These are phyloP conservation scores for Achlya hypogyna DNA, from an alignment of 352 stramenopile genomes.

Conservation along the genomic window DNA sequence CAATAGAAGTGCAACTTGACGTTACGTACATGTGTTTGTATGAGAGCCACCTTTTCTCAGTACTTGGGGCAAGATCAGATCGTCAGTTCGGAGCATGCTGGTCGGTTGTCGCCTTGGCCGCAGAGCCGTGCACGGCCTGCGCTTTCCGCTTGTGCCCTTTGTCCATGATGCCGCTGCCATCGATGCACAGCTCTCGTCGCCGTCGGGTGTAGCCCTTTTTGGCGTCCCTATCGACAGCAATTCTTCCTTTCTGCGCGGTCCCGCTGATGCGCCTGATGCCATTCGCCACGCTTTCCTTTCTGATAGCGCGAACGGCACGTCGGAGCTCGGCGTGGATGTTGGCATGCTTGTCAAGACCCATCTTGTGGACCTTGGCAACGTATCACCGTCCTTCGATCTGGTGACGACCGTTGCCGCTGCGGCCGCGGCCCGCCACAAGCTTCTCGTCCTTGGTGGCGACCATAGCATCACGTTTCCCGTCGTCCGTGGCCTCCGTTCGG, in stretches of 20 bases:
- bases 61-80: background rate
- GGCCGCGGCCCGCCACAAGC: background rate
- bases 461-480: slow-evolving; percentile 21
- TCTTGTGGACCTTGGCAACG: background rate
- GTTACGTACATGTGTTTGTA: background rate
- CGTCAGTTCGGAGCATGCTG: background rate
- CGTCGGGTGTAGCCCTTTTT: background rate
- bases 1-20: background rate
- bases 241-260: background rate
- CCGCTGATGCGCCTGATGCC: background rate
- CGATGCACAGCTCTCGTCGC: background rate
- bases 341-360: background rate
- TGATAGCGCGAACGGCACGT: background rate
- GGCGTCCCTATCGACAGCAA: slow-evolving; percentile 1
- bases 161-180: background rate
- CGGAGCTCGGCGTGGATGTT: background rate
- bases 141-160: background rate
- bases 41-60: background rate
- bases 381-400: background rate
- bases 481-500: background rate
- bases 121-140: background rate
- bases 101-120: background rate
- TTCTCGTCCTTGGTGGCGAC: slow-evolving; percentile 19
- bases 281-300: slow-evolving; percentile 7
- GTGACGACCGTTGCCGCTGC: background rate